Conservation (phyloP, 1,139 yeast species). For the Saccharomyces hybrid region DNA sequence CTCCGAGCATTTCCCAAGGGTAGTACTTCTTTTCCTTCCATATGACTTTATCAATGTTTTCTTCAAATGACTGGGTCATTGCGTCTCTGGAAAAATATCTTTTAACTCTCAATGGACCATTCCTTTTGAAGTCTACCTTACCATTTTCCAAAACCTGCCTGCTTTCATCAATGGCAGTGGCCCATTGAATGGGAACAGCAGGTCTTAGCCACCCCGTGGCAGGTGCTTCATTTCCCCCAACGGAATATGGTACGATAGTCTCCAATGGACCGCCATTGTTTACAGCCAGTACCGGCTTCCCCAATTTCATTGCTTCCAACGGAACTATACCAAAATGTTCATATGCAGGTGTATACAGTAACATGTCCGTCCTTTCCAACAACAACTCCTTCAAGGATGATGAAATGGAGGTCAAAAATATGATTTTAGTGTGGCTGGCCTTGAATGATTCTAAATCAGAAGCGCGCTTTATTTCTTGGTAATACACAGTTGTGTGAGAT, state of each 20-base stretch:
- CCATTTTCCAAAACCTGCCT: slow-evolving; percentile 31
- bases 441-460: slow-evolving; percentile 28
- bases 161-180: slow-evolving; percentile 42
- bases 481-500: slow-evolving; percentile 40
- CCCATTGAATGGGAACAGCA: slow-evolving; percentile 55
- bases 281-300: slow-evolving; percentile 78
- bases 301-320: slow-evolving; percentile 80
- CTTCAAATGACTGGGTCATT: slow-evolving; percentile 51
- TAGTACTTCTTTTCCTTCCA: slow-evolving; percentile 15
- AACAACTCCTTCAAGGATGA: slow-evolving; percentile 58
- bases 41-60: slow-evolving; percentile 28
- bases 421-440: slow-evolving; percentile 36
- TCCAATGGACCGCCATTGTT: slow-evolving; percentile 92
- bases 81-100: slow-evolving; percentile 50
- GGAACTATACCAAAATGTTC: slow-evolving; percentile 99
- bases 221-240: slow-evolving; percentile 34
- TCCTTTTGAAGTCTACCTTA: slow-evolving; percentile 36
- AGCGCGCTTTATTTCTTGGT: slow-evolving; percentile 13
- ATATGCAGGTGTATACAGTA: slow-evolving; percentile 80
- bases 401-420: slow-evolving; percentile 76
- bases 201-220: slow-evolving; percentile 79
- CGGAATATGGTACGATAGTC: slow-evolving; percentile 45
- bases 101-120: slow-evolving; percentile 46
- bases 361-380: slow-evolving; percentile 47
- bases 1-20: slow-evolving; percentile 17